These are phyloP conservation scores for Microthlaspi erraticum DNA, from an alignment of 345 rosid species.

Conservation along the genomic window DNA sequence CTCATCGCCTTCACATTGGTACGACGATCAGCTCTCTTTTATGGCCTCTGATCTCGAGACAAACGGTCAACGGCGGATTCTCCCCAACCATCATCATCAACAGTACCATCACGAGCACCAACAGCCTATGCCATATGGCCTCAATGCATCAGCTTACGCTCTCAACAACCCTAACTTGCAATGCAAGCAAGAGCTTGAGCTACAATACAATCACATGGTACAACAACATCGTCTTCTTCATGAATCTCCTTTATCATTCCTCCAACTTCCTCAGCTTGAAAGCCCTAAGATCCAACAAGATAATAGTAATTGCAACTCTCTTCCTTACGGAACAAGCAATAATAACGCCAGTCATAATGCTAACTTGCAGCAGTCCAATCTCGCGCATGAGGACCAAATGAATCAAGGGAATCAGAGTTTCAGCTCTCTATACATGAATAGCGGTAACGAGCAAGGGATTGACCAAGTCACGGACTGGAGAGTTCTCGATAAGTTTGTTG, in stretches of 20 bases:
- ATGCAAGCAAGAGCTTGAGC: conserved; percentile 85
- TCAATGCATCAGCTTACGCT: conserved; percentile 50
- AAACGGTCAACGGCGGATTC: conserved; percentile 61
- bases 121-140: conserved; percentile 55
- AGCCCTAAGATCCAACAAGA: conserved; percentile 73
- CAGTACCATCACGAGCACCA: conserved; percentile 64
- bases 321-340: conserved; percentile 53
- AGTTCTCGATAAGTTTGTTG: conserved; percentile 92
- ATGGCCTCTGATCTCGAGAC: conserved; percentile 61
- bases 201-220: conserved; percentile 46
- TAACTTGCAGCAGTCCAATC: conserved; percentile 62
- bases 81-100: conserved; percentile 54
- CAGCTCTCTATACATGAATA: conserved; percentile 54
- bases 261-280: conserved; percentile 82
- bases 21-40: conserved; percentile 81
- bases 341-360: conserved; percentile 48
- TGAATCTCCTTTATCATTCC: conserved; percentile 51
- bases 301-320: conserved; percentile 55
- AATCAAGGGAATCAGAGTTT: conserved; percentile 56
- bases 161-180: conserved; percentile 41
- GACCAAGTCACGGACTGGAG: conserved; percentile 97
- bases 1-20: conserved; percentile 72
- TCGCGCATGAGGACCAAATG: conserved; percentile 63
- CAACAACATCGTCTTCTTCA: conserved; percentile 59
- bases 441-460: conserved; percentile 56